Conservation (phyloP, 2,329 filamentous ascomycete genomes). For the Diaporthe aspalathi region DNA sequence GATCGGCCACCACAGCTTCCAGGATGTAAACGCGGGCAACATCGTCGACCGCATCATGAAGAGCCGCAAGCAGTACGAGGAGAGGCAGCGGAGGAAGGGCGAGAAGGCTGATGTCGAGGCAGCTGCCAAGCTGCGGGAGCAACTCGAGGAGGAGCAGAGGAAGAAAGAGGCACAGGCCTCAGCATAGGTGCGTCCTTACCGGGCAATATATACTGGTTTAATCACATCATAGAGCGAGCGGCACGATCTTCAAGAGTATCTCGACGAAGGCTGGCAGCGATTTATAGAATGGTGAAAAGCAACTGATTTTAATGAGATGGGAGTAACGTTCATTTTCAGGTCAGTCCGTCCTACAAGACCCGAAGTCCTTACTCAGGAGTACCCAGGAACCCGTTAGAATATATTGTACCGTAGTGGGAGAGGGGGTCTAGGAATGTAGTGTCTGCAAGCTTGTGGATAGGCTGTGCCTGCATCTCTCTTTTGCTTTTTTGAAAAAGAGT, state of each 20-base stretch:
- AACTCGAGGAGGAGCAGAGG: constrained; percentile 69
- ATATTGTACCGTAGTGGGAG: too few relatives aligned
- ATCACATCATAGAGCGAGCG: not conserved
- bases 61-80: constrained; percentile 89
- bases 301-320: not conserved
- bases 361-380: not conserved
- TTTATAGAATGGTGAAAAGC: constrained; percentile 6
- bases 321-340: not conserved
- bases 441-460: too few relatives aligned
- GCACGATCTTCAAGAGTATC: constrained; percentile 5
- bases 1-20: constrained; percentile 81
- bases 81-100: constrained; percentile 88
- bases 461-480: too few relatives aligned
- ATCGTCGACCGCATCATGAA: constrained; percentile 93
- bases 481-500: too few relatives aligned
- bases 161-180: constrained; percentile 54
- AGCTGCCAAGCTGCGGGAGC: constrained; percentile 70
- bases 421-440: too few relatives aligned
- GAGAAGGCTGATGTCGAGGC: constrained; percentile 84
- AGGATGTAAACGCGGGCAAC: constrained; percentile 74
- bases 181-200: not conserved
- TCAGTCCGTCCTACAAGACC: not conserved
- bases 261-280: not conserved
- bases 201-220: not conserved
- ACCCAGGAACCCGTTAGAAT: too few relatives aligned